Evolutionary conservation across 2,329 filamentous ascomycete genomes (phyloP).

Genomic region (Penicillium sp.): DNA sequence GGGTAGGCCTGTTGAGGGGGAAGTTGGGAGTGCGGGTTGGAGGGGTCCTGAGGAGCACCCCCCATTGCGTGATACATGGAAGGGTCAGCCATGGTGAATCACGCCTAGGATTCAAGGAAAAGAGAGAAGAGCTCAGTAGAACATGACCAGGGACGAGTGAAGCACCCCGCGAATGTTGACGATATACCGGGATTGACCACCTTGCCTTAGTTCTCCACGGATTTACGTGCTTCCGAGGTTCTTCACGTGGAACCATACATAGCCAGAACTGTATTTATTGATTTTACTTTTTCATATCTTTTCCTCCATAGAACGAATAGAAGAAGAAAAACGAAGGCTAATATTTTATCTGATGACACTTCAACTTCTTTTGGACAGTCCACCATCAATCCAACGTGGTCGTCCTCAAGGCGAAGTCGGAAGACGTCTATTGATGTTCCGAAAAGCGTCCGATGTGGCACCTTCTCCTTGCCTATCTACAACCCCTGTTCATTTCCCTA

Average conservation of each 20-base stretch:
- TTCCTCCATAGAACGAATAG: no score
- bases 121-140: conserved; percentile 5
- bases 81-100: conserved; percentile 44
- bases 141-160: conserved; percentile 2
- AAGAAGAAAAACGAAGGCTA: no score
- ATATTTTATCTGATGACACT: no score
- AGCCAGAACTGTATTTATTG: neutral
- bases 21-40: conserved; percentile 52
- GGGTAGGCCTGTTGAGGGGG: conserved; percentile 52
- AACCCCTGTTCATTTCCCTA: neutral
- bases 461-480: neutral
- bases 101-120: conserved; percentile 22
- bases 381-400: no score
- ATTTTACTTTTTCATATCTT: neutral
- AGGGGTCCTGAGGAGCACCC: conserved; percentile 52
- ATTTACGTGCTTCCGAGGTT: conserved; percentile 30
- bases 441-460: neutral
- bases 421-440: no score
- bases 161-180: conserved; percentile 20
- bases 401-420: no score
- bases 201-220: conserved; percentile 26
- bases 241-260: conserved; percentile 14
- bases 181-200: conserved; percentile 36
- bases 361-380: no score
- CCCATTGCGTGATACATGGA: conserved; percentile 42